These are phyloP conservation scores for Primulina tabacum DNA, from an alignment of 257 asterid genomes.

Conservation along the genomic window DNA sequence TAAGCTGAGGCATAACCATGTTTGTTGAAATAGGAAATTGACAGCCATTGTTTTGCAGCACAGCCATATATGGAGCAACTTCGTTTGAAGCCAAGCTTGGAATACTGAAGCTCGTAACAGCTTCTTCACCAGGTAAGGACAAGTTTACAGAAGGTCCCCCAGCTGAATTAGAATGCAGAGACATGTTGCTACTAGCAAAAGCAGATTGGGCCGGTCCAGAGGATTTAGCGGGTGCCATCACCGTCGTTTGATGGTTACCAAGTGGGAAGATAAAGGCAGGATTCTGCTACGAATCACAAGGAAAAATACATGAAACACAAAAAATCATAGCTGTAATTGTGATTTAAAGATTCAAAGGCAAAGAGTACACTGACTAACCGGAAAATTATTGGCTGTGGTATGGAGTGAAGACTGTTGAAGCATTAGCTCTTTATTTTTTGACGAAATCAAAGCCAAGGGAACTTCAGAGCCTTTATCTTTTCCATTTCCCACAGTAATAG, in stretches of 20 bases:
- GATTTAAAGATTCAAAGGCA: constrained; percentile 15
- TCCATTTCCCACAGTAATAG: constrained; percentile 20
- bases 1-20: constrained; percentile 29
- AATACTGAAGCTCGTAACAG: constrained; percentile 32
- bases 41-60: constrained; percentile 38
- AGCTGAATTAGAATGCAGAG: constrained; percentile 32
- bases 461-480: constrained; percentile 39
- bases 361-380: constrained; percentile 34
- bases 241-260: constrained; percentile 34
- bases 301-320: constrained; percentile 1
- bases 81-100: constrained; percentile 34
- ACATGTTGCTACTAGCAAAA: constrained; percentile 24
- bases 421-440: constrained; percentile 24
- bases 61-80: constrained; percentile 38
- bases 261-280: constrained; percentile 36
- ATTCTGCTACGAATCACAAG: constrained; percentile 32
- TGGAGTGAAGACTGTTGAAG: constrained; percentile 42
- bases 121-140: constrained; percentile 32
- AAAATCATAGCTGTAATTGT: background rate
- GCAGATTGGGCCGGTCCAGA: constrained; percentile 37
- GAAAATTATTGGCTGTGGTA: constrained; percentile 34
- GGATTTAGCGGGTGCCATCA: constrained; percentile 28
- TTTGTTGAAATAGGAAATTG: constrained; percentile 37
- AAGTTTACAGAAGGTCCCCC: constrained; percentile 28
- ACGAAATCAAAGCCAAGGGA: constrained; percentile 26